Evolutionary conservation across 2,329 filamentous ascomycete genomes (phyloP), one percentile per base, ranked within the genome.

Genomic region (Dactylonectria estremocensis): DNA sequence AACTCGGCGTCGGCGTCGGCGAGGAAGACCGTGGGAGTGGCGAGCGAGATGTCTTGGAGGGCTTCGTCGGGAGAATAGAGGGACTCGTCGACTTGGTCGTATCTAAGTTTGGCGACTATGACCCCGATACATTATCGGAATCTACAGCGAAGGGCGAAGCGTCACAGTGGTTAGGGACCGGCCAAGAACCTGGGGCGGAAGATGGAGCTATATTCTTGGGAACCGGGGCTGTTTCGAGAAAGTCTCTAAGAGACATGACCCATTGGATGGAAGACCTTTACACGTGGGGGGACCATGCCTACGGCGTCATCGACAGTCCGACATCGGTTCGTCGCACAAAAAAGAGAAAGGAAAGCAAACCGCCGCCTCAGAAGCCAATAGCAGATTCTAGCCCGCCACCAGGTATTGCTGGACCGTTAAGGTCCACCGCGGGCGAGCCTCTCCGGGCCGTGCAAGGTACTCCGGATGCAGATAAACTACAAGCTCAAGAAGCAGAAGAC

Each of bases 11-110:
- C 52, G 96, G 96, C 0, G 96, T 98, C 1, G 96, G 96, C 18
- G 96, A 98, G 79, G 96, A 98, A 82, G 94, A 98, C 62, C 92
- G 95, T 79, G 95, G 95, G 5, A 98, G 95, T 78, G 95, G 95
- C 35, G 95, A 98, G 83, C 88, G 95, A 74, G 95, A 97, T 74
- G 95, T 98, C 0, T 84, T 99, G 1, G 95, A 98, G 80, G 94
- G 94, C n/a, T 90, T 97, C 69, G 90, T 94, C 1, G 87, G 87
- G 10, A 87, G 93, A 62, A 93, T 94, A 24, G 92, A 96, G 58
- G 96, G 96, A 1, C 85, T 99, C 45, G 88, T 97, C 6, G 96
- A 99, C 80, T 80, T 98, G 55, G 85, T 98, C 48, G 95, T 98
- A 3, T 95, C 93, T 49, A 91, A 93, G 72, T 98, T 97, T 79